These are phyloP conservation scores for Acarospora socialis DNA, from an alignment of 2,329 filamentous ascomycete species.

Conservation along the genomic window DNA sequence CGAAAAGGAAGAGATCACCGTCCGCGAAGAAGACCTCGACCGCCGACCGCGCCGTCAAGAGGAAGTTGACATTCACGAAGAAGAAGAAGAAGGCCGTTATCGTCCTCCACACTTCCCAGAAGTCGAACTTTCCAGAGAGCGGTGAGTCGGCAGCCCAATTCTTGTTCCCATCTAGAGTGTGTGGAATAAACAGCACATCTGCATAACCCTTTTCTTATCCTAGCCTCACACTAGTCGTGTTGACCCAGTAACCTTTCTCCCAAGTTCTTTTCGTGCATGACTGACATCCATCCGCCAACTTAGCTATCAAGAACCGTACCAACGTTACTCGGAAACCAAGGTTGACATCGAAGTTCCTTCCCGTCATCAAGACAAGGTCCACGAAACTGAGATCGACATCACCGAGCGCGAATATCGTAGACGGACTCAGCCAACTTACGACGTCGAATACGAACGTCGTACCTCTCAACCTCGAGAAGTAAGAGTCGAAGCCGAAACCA, in stretches of 20 bases:
- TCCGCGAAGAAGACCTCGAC: slow-evolving; percentile 63
- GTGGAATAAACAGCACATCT: slow-evolving; percentile 11
- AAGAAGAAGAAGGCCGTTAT: slow-evolving; percentile 27
- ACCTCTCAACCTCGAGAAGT: slow-evolving; percentile 33
- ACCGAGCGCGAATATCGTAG: slow-evolving; percentile 52
- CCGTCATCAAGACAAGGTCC: slow-evolving; percentile 25
- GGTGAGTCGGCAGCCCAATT: slow-evolving; percentile 27
- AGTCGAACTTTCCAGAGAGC: slow-evolving; percentile 37
- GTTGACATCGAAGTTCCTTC: slow-evolving; percentile 31
- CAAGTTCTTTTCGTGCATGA: slow-evolving; percentile 9
- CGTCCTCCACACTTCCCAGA: slow-evolving; percentile 29
- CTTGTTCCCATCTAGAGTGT: slow-evolving; percentile 3
- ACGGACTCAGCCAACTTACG: slow-evolving; percentile 41
- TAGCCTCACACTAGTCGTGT: slow-evolving; percentile 20
- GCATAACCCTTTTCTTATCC: slow-evolving; percentile 12
- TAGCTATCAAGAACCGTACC: slow-evolving; percentile 43
- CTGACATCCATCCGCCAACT: slow-evolving; percentile 15
- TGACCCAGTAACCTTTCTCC: slow-evolving; percentile 12
- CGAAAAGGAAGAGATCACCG: slow-evolving; percentile 76
- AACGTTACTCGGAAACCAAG: slow-evolving; percentile 23
- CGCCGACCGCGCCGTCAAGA: slow-evolving; percentile 52
- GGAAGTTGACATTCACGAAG: slow-evolving; percentile 30
- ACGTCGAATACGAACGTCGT: slow-evolving; percentile 30
- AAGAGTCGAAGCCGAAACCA: slow-evolving; percentile 35
- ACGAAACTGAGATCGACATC: slow-evolving; percentile 36